phyloP scores from a whole-genome alignment of 1,139 yeast species.

The Scheffersomyces segobiensis region DNA sequence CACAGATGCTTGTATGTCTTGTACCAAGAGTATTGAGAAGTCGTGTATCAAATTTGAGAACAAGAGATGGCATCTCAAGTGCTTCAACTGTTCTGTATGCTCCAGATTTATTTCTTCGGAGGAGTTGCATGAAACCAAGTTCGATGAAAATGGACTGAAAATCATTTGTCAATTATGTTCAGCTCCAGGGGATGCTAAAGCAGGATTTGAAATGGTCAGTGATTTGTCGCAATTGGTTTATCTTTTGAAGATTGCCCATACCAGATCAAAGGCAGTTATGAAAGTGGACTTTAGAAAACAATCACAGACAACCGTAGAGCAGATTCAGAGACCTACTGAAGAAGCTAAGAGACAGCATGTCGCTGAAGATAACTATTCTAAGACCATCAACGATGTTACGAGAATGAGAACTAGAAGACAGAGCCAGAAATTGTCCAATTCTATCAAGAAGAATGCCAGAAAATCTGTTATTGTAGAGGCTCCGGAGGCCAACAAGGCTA shows the following conservation, averaged over 20 bases:
- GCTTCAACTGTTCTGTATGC: slow-evolving; percentile 67
- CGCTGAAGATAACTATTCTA: slow-evolving; percentile 52
- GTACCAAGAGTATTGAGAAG: slow-evolving; percentile 80
- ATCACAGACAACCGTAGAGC: slow-evolving; percentile 2
- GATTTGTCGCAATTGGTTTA: slow-evolving; percentile 73
- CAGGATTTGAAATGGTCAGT: slow-evolving; percentile 66
- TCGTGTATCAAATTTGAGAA: slow-evolving; percentile 64
- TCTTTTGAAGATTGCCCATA: slow-evolving; percentile 78
- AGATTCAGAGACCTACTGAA: not conserved
- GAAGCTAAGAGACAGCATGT: slow-evolving; percentile 8
- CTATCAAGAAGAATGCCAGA: slow-evolving; percentile 50
- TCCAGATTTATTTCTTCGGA: slow-evolving; percentile 29
- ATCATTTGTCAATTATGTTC: slow-evolving; percentile 62
- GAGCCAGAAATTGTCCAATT: slow-evolving; percentile 59
- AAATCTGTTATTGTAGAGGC: slow-evolving; percentile 49
- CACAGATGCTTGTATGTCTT: slow-evolving; percentile 73
- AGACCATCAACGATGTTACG: slow-evolving; percentile 77
- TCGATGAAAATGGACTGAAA: slow-evolving; percentile 23
- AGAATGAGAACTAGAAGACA: slow-evolving; percentile 75
- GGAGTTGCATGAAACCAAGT: slow-evolving; percentile 34
- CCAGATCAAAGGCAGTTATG: slow-evolving; percentile 75
- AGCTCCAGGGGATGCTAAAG: slow-evolving; percentile 41
- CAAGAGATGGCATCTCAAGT: slow-evolving; percentile 78
- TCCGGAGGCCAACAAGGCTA: slow-evolving; percentile 57
- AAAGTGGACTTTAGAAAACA: slow-evolving; percentile 14